A percentile compares a stretch with the other conserved stretches of the same genome.
These are phyloP conservation scores for Neovahlkampfia damariscottae DNA, from an alignment of 78 protist genomes.

Conservation along the genomic window DNA sequence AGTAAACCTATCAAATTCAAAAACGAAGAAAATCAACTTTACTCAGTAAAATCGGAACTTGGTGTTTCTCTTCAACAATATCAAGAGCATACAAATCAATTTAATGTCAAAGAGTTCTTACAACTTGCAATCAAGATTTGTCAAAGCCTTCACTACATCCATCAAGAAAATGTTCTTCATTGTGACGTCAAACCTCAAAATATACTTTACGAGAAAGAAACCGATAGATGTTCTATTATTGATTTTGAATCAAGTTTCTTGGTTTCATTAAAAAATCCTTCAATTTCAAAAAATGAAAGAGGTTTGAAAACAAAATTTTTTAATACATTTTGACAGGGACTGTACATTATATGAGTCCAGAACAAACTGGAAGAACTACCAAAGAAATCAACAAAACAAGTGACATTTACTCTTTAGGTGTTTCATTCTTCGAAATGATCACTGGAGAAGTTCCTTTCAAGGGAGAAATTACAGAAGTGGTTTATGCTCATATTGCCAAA, in stretches of 20 bases:
- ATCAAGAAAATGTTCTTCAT: not conserved
- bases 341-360: not conserved
- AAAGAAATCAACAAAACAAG: not conserved
- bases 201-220: not conserved
- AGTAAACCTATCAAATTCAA: too few species aligned
- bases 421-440: not conserved
- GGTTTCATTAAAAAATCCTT: not conserved
- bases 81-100: too few species aligned
- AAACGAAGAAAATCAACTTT: too few species aligned
- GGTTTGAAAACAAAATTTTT: not conserved
- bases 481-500: not conserved
- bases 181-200: not conserved
- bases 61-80: too few species aligned
- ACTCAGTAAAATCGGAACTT: too few species aligned
- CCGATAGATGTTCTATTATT: not conserved
- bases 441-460: not conserved
- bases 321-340: not conserved
- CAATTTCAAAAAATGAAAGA: not conserved
- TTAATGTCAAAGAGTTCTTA: too few species aligned
- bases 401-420: not conserved
- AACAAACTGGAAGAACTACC: not conserved
- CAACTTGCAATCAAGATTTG: too few species aligned
- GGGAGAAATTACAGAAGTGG: not conserved
- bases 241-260: not conserved
- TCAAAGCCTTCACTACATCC: too few species aligned